These are phyloP conservation scores for Apostasia shenzhenica DNA, from an alignment of 106 monocot species.

Conservation along the genomic window DNA sequence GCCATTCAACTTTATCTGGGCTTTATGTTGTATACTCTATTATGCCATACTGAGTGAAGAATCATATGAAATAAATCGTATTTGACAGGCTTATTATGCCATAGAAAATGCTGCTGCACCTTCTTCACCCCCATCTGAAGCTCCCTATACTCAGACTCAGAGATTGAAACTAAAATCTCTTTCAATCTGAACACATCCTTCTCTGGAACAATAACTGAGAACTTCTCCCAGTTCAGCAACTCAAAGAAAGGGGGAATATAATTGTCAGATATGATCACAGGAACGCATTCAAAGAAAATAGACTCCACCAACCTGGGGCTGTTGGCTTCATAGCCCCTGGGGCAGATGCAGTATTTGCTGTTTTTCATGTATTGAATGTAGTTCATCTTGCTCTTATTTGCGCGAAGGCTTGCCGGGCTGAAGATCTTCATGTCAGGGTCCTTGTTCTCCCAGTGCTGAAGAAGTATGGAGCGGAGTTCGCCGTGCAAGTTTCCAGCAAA, in stretches of 20 bases:
- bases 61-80: slow-evolving; percentile 65
- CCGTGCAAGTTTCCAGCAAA: slow-evolving; percentile 74
- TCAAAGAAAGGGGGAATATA: slow-evolving; percentile 60
- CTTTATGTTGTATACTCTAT: slow-evolving; percentile 35
- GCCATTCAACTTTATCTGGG: slow-evolving; percentile 10
- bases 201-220: slow-evolving; percentile 39
- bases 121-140: slow-evolving; percentile 39
- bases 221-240: slow-evolving; percentile 52
- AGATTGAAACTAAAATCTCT: slow-evolving; percentile 34
- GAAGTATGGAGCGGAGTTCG: slow-evolving; percentile 30
- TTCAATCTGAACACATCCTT: slow-evolving; percentile 38
- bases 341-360: slow-evolving; percentile 63
- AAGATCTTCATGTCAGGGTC: slow-evolving; percentile 57
- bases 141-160: slow-evolving; percentile 18
- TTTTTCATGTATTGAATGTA: slow-evolving; percentile 45
- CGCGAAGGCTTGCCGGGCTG: slow-evolving; percentile 17
- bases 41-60: slow-evolving; percentile 50
- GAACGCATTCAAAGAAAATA: slow-evolving; percentile 54
- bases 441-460: slow-evolving; percentile 46
- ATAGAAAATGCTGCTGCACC: slow-evolving; percentile 56
- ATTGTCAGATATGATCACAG: slow-evolving; percentile 56
- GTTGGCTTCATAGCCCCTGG: slow-evolving; percentile 51
- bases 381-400: slow-evolving; percentile 8
- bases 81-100: slow-evolving; percentile 38
- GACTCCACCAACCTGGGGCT: slow-evolving; percentile 47